These are phyloP conservation scores for Pseudogymnoascus sp. DNA, from an alignment of 2,329 filamentous ascomycete species.

Conservation along the genomic window DNA sequence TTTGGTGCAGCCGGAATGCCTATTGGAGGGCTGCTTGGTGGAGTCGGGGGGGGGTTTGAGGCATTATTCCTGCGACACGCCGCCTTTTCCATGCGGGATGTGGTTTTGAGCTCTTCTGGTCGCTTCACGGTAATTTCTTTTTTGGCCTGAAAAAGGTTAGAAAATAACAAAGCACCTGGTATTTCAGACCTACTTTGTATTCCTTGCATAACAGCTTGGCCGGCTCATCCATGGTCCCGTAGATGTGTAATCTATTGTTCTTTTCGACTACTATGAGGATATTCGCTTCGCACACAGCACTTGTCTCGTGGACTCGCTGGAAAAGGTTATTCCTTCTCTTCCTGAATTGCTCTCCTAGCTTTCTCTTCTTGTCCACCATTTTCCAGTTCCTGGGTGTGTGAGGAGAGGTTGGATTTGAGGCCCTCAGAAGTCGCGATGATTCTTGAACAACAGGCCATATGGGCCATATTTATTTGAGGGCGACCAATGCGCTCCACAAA, in stretches of 20 bases:
- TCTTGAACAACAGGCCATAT: not conserved
- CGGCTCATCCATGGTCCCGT: conserved; percentile 9
- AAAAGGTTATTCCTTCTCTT: no score
- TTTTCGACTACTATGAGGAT: conserved; percentile 13
- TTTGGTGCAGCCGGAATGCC: not conserved
- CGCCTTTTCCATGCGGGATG: no score
- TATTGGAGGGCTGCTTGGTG: not conserved
- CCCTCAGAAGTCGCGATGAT: not conserved
- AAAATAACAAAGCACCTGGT: not conserved
- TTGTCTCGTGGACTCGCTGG: no score
- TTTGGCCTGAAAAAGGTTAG: not conserved
- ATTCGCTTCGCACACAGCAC: not conserved
- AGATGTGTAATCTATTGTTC: conserved; percentile 14
- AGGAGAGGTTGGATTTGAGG: not conserved
- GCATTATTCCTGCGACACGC: no score
- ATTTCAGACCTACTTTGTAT: conserved; percentile 10
- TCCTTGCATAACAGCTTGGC: conserved; percentile 5
- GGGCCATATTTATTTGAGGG: not conserved
- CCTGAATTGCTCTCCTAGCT: no score
- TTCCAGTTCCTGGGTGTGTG: not conserved
- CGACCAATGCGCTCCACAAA: not conserved
- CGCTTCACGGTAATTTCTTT: no score
- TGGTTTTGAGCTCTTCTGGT: no score
- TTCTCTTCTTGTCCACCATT: no score
- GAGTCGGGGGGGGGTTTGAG: no score